These are phyloP conservation scores for Fraxinus albicans DNA, from an alignment of 305 asterid species.

Conservation along the genomic window DNA sequence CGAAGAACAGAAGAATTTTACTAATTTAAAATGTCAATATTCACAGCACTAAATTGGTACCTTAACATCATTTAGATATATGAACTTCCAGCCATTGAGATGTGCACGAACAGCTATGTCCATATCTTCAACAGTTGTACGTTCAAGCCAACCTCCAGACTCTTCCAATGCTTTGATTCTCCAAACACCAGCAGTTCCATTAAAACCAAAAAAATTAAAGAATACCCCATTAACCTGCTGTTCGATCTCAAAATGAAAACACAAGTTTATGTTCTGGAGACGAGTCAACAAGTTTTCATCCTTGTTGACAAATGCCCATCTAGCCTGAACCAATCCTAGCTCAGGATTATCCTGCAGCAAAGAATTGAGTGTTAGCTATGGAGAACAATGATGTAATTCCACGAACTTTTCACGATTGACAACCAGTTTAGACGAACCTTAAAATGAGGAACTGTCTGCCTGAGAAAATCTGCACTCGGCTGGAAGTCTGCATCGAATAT, in stretches of 20 bases:
- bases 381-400: too few species aligned
- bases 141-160: slow-evolving; percentile 51
- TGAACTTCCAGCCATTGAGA: slow-evolving; percentile 57
- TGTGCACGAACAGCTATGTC: slow-evolving; percentile 60
- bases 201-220: slow-evolving; percentile 57
- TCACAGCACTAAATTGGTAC: slow-evolving; percentile 15
- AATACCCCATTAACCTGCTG: slow-evolving; percentile 56
- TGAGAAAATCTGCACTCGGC: slow-evolving; percentile 51
- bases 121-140: slow-evolving; percentile 33
- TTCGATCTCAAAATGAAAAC: slow-evolving; percentile 63
- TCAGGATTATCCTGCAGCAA: slow-evolving; percentile 47
- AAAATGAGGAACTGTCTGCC: slow-evolving; percentile 43
- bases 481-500: slow-evolving; percentile 58
- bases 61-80: slow-evolving; percentile 51
- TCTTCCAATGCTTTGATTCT: slow-evolving; percentile 58
- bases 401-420: neutral
- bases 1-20: neutral
- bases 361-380: neutral
- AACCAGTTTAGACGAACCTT: slow-evolving; percentile 30
- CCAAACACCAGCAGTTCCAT: slow-evolving; percentile 70
- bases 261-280: slow-evolving; percentile 46
- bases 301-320: slow-evolving; percentile 60
- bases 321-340: slow-evolving; percentile 56
- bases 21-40: neutral
- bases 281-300: slow-evolving; percentile 54